Percentiles rank a stretch among this genome's conserved stretches.
These are phyloP conservation scores for Fusarium beomiforme DNA, from an alignment of 2,329 filamentous ascomycete genomes.

Conservation along the genomic window DNA sequence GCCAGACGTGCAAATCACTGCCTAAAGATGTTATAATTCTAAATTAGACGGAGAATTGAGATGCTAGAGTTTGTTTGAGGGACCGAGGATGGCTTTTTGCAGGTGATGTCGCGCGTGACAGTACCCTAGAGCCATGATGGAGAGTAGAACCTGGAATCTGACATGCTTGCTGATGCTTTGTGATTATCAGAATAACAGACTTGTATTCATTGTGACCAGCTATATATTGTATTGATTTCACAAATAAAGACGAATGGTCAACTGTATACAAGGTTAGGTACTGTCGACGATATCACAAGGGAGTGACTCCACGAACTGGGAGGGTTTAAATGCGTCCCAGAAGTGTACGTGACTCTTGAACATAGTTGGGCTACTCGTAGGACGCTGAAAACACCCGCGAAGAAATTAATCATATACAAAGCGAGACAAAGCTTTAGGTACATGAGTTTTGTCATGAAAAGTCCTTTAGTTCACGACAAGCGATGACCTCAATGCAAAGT, in stretches of 20 bases:
- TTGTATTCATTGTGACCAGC: background rate
- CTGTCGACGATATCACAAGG: background rate
- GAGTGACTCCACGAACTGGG: background rate
- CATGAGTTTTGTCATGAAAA: background rate
- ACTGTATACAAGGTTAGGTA: background rate
- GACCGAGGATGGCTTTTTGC: background rate
- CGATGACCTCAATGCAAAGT: background rate
- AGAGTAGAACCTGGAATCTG: background rate
- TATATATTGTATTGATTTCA: background rate
- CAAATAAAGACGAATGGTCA: background rate
- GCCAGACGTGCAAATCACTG: background rate
- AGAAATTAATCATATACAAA: background rate
- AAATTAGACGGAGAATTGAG: constrained; percentile 13
- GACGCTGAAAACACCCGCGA: background rate
- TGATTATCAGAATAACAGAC: background rate
- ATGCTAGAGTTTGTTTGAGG: background rate
- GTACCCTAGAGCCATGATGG: background rate
- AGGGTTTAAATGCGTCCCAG: background rate
- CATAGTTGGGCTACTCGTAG: background rate
- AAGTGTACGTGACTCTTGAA: background rate
- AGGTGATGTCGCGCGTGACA: background rate
- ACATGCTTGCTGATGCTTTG: background rate
- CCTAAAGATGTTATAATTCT: constrained; percentile 22
- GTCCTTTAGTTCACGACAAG: background rate
- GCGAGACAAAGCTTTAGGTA: background rate